Conservation (phyloP, 257 asterid genomes). For the Euphrasia confusa region DNA sequence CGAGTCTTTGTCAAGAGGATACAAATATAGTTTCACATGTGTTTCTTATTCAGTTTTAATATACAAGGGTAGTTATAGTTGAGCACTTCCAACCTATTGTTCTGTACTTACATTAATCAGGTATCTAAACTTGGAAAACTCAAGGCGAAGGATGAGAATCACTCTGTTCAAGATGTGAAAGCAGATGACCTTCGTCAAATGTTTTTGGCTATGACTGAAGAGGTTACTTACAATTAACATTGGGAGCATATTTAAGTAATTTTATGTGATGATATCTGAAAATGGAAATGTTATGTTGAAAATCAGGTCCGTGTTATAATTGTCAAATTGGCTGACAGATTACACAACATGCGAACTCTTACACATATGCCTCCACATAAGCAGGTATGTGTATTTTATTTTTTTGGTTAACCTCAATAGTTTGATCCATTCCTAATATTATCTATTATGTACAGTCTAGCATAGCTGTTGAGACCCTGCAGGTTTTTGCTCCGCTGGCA, state of each 20-base stretch:
- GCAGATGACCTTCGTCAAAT: conserved; percentile 90
- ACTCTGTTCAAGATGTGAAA: conserved; percentile 75
- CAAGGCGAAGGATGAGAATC: conserved; percentile 57
- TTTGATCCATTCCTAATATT: conserved; percentile 20
- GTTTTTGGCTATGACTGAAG: conserved; percentile 91
- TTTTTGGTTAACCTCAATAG: conserved; percentile 12
- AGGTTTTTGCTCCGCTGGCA: conserved; percentile 86
- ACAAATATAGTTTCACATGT: neutral
- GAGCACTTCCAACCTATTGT: neutral
- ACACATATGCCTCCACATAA: conserved; percentile 92
- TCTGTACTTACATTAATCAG: conserved; percentile 23
- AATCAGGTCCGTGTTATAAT: conserved; percentile 81
- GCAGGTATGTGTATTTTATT: conserved; percentile 44
- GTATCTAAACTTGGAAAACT: conserved; percentile 89
- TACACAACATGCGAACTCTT: conserved; percentile 89
- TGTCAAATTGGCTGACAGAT: conserved; percentile 82
- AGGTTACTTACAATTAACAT: conserved; percentile 35
- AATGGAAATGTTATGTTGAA: conserved; percentile 16
- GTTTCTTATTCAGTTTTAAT: neutral
- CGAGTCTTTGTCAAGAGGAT: neutral
- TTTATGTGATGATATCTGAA: conserved; percentile 21
- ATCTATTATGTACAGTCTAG: conserved; percentile 46
- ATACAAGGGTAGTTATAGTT: neutral
- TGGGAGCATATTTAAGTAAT: neutral
- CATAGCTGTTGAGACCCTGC: conserved; percentile 82